phyloP scores from a whole-genome alignment of 805 yeast genomes.

The Barnettozyma pratensis region DNA sequence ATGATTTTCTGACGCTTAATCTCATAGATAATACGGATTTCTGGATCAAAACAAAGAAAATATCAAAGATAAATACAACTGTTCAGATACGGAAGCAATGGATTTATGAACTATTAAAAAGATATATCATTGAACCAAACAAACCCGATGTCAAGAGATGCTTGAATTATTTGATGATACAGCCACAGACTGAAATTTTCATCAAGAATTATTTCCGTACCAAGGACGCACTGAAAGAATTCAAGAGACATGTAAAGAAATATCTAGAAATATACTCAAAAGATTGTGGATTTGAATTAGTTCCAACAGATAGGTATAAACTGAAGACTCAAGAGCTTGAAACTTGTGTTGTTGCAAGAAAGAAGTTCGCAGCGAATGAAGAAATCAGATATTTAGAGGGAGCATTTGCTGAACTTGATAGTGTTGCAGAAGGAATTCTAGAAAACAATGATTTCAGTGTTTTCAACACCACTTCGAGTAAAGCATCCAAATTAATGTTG shows the following conservation, averaged over 20 bases:
- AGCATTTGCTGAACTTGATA: conserved; percentile 29
- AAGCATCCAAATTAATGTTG: conserved; percentile 35
- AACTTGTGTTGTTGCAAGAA: conserved; percentile 36
- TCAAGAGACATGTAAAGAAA: conserved; percentile 30
- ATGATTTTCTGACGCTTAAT: conserved; percentile 27
- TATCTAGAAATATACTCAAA: conserved; percentile 32
- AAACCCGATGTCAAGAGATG: conserved; percentile 18
- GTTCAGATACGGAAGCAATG: conserved; percentile 3
- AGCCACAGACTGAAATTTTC: conserved; percentile 24
- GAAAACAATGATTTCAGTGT: conserved; percentile 39
- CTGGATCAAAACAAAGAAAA: conserved; percentile 26
- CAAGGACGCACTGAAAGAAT: conserved; percentile 23
- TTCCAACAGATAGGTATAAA: conserved; percentile 37
- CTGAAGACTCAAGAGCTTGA: conserved; percentile 14
- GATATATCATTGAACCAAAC: conserved; percentile 10
- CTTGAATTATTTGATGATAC: conserved; percentile 21
- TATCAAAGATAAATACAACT: conserved; percentile 6
- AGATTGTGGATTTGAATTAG: conserved; percentile 37
- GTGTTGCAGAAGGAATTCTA: conserved; percentile 29
- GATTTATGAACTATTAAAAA: conserved; percentile 7
- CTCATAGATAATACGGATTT: conserved; percentile 23
- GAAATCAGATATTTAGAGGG: conserved; percentile 34
- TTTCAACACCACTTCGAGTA: conserved; percentile 29
- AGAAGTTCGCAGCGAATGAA: conserved; percentile 25
- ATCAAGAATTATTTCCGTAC: conserved; percentile 20